Conservation (phyloP, 2,329 filamentous ascomycete species). For the Blumeria hordei region DNA sequence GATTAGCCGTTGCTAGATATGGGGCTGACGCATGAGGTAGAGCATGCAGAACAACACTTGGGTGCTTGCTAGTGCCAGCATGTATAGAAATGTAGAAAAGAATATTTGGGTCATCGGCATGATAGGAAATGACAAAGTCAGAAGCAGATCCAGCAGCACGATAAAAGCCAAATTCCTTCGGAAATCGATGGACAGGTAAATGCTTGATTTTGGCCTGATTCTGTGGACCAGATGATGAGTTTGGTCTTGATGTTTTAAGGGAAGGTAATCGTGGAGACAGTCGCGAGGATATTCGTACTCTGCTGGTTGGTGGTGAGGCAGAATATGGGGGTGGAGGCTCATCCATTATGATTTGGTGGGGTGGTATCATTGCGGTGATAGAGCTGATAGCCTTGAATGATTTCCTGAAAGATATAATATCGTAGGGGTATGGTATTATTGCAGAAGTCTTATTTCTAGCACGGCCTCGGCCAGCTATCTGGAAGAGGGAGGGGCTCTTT, state of each 20-base stretch:
- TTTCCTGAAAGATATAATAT: too few relatives aligned
- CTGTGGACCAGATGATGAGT: neutral
- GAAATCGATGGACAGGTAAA: slow-evolving; percentile 3
- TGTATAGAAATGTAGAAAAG: slow-evolving; percentile 7
- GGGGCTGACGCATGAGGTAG: neutral
- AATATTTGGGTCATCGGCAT: slow-evolving; percentile 3
- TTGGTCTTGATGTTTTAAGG: neutral
- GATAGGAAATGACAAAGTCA: slow-evolving; percentile 5
- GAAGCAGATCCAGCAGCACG: slow-evolving; percentile 2
- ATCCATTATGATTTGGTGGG: neutral
- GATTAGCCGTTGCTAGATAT: slow-evolving; percentile 6
- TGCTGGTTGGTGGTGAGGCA: neutral
- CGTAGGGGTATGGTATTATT: too few relatives aligned
- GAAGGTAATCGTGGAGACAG: too few relatives aligned
- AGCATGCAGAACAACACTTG: slow-evolving; percentile 5
- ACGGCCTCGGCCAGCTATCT: too few relatives aligned
- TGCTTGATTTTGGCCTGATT: neutral
- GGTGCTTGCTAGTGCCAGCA: slow-evolving; percentile 2
- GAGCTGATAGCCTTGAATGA: too few relatives aligned
- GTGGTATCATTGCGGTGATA: neutral
- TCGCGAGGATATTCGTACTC: too few relatives aligned
- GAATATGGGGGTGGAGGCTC: neutral
- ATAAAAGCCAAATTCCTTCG: slow-evolving; percentile 6
- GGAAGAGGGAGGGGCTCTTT: too few relatives aligned
- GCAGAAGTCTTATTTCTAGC: too few relatives aligned